Evolutionary conservation across 495 filamentous ascomycete species (phyloP).

Genomic region (Daldinia loculata): DNA sequence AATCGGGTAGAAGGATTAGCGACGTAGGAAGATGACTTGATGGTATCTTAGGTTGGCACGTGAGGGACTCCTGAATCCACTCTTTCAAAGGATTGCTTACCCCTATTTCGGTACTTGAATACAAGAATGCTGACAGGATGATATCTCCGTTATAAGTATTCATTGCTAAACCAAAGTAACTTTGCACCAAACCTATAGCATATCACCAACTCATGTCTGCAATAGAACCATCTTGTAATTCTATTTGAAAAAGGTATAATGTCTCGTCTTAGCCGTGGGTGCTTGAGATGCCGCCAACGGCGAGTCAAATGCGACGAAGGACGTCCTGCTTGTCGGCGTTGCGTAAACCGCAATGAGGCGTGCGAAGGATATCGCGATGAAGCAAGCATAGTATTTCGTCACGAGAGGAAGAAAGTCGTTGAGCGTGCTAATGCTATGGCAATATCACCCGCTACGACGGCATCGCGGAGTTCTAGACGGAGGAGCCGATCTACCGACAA

Average conservation of each 20-base stretch:
- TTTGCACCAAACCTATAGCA: too few relatives aligned
- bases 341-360: constrained; percentile 43
- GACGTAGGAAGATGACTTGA: too few relatives aligned
- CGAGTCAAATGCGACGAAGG: constrained; percentile 46
- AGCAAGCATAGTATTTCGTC: constrained; percentile 42
- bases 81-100: too few relatives aligned
- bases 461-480: constrained; percentile 1
- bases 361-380: constrained; percentile 49
- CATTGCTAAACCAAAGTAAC: too few relatives aligned
- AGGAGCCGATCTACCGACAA: constrained; percentile 21
- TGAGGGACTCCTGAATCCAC: too few relatives aligned
- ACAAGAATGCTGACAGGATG: too few relatives aligned
- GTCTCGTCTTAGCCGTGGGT: constrained; percentile 40
- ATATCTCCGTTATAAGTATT: too few relatives aligned
- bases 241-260: constrained; percentile 4
- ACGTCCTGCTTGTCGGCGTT: constrained; percentile 44
- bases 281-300: constrained; percentile 41
- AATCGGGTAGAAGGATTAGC: too few relatives aligned
- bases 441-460: background rate
- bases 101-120: too few relatives aligned
- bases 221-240: background rate
- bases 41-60: too few relatives aligned
- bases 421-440: constrained; percentile 12
- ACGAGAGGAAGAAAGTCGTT: constrained; percentile 45
- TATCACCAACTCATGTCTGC: too few relatives aligned